Base-by-base conservation (phyloP, 164 flowering plant species). In the Kalanchoe fedtschenkoi region DNA sequence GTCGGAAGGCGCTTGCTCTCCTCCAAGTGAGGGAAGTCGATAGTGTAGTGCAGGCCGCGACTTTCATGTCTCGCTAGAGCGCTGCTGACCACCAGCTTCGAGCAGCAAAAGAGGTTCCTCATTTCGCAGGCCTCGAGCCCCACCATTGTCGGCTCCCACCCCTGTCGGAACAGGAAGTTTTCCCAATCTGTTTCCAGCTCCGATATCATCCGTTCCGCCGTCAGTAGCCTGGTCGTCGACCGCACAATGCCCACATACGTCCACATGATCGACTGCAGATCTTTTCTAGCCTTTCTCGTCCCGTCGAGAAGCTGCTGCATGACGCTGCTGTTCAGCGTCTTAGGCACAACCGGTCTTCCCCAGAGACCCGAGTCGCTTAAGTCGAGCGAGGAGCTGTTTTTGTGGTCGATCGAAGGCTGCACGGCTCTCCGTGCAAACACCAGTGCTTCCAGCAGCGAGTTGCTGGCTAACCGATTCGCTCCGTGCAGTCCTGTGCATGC, bases 401-500 rank as follows among this genome's bases (percentile, higher is more conserved):
- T 80, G 72, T 83, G 92, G 29, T 85, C 83, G 58, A 90, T 75
- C 13, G 99, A 93, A 35, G 99, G 97, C 65, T 70, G 73, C 44
- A 88, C 92, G 2, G 99, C 97, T 62, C 99, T 67, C 46, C 83
- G 78, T 28, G 99, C 95, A 75, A 93, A 93, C 17, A 93, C 99
- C 1, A 93, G 75, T 1, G 99, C 99, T 73, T 93, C 99, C 30
- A 93, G 91, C 68, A 93, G 72, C 21, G 99, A 93, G 72, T 93
- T 93, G 73, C 99, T 93, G 2, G 99, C 97, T 6, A 93, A 87
- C 54, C 99, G 68, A 70, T 93, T 93, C 37, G 99, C 99, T n/a
- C 99, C 97, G 68, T 93, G 99, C 71, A 93, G 72, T 26, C 99
- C 99, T 1, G 99, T 86, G 77, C 99, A 93, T 17, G 99, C 99